These are phyloP conservation scores for Chlorophyllum brunneum DNA, from an alignment of 768 basidiomycete species.

Conservation along the genomic window DNA sequence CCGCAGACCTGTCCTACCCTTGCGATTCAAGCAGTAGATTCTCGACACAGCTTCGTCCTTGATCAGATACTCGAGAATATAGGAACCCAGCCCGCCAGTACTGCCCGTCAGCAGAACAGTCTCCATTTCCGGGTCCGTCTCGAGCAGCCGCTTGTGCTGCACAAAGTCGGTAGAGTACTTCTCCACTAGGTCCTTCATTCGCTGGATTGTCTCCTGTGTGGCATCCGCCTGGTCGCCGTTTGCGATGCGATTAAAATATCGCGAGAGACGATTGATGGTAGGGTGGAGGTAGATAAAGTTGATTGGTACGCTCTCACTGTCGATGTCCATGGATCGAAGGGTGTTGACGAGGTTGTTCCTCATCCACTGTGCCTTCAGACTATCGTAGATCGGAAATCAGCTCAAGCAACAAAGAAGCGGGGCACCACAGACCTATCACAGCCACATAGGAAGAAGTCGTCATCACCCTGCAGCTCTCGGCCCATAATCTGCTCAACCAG, in stretches of 20 bases:
- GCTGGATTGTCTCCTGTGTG: not conserved
- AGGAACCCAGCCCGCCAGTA: conserved; percentile 35
- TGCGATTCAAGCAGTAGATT: conserved; percentile 17
- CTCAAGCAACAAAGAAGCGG: too few species aligned
- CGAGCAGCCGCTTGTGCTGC: not conserved
- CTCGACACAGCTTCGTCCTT: conserved; percentile 16
- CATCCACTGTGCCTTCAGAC: conserved; percentile 37
- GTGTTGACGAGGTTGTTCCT: conserved; percentile 33
- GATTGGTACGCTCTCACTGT: conserved; percentile 19
- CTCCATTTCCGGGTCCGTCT: not conserved
- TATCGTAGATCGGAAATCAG: conserved; percentile 15
- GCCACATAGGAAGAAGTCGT: conserved; percentile 36
- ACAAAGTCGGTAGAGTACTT: not conserved
- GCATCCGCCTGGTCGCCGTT: not conserved
- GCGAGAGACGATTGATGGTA: conserved; percentile 20
- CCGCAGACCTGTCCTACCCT: not conserved
- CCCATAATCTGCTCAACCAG: conserved; percentile 32
- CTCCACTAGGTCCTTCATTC: not conserved
- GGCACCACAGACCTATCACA: conserved; percentile 30
- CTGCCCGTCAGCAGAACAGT: conserved; percentile 34
- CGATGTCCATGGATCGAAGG: conserved; percentile 20
- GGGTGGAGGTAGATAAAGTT: conserved; percentile 35
- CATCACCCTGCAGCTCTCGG: conserved; percentile 21
- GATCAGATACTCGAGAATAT: conserved; percentile 28
- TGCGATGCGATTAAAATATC: not conserved